These are phyloP conservation scores for Agaricus subrufescens DNA, from an alignment of 768 basidiomycete genomes.

Conservation along the genomic window DNA sequence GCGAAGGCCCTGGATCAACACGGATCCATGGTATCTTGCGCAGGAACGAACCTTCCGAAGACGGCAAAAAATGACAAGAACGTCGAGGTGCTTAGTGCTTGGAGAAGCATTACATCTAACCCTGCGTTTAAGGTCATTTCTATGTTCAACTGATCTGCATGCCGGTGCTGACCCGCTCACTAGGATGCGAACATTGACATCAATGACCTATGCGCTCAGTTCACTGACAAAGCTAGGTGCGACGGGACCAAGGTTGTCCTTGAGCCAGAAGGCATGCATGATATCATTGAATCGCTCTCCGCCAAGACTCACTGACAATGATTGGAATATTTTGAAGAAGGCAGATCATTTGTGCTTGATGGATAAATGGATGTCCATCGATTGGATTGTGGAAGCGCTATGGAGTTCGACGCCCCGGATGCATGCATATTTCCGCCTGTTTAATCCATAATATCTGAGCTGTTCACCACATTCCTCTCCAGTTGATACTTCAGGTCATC, in stretches of 20 bases:
- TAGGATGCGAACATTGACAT: slow-evolving; percentile 64
- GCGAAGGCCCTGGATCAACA: slow-evolving; percentile 41
- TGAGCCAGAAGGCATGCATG: slow-evolving; percentile 47
- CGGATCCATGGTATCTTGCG: slow-evolving; percentile 58
- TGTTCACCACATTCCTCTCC: not conserved
- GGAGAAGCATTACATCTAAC: slow-evolving; percentile 70
- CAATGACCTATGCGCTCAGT: slow-evolving; percentile 73
- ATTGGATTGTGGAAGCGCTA: not conserved
- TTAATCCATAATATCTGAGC: not conserved
- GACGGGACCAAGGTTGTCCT: slow-evolving; percentile 82
- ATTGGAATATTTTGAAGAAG: not conserved
- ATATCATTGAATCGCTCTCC: slow-evolving; percentile 40
- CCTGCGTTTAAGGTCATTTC: slow-evolving; percentile 67
- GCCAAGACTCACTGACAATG: slow-evolving; percentile 19
- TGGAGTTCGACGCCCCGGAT: not conserved
- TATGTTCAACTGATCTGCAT: slow-evolving; percentile 3
- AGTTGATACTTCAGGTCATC: not conserved
- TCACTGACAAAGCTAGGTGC: slow-evolving; percentile 77
- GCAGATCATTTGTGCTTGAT: not conserved
- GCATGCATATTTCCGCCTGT: not conserved
- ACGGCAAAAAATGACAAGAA: slow-evolving; percentile 69
- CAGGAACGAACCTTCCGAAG: slow-evolving; percentile 63
- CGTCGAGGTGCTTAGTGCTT: slow-evolving; percentile 73
- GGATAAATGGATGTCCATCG: not conserved
- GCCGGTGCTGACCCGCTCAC: slow-evolving; percentile 10